These are phyloP conservation scores for Ogataea nakhonphanomensis DNA, from an alignment of 805 yeast species.

Conservation along the genomic window DNA sequence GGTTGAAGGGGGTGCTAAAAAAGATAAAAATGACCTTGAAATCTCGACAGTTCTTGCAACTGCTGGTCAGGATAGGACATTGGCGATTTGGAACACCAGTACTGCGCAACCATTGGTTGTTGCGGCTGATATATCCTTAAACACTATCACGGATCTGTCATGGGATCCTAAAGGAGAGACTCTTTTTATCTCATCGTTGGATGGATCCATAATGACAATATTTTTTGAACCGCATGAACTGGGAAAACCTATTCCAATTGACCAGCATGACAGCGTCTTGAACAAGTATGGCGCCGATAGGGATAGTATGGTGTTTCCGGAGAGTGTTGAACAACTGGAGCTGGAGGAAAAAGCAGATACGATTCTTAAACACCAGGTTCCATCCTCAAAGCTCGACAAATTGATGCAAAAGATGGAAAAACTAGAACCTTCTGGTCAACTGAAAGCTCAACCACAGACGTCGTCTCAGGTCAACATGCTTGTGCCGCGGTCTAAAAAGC, in stretches of 20 bases:
- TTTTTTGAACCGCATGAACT: constrained; percentile 61
- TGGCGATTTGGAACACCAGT: constrained; percentile 85
- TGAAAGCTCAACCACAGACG: not conserved
- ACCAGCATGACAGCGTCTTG: constrained; percentile 62
- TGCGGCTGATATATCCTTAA: constrained; percentile 68
- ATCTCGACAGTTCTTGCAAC: constrained; percentile 80
- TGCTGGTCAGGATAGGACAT: constrained; percentile 89
- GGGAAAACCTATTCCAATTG: constrained; percentile 60
- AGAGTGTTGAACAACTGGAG: constrained; percentile 71
- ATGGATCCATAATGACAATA: constrained; percentile 73
- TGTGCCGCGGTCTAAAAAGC: constrained; percentile 32
- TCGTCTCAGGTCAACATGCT: constrained; percentile 24
- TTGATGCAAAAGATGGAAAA: constrained; percentile 24
- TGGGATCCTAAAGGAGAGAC: constrained; percentile 84
- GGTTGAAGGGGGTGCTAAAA: constrained; percentile 9
- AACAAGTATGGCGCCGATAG: constrained; percentile 86
- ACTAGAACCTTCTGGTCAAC: constrained; percentile 15
- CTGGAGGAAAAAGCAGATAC: constrained; percentile 61
- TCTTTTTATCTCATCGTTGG: constrained; percentile 76
- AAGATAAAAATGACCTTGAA: constrained; percentile 19
- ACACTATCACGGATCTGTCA: constrained; percentile 81
- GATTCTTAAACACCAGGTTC: constrained; percentile 14
- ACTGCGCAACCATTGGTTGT: constrained; percentile 75
- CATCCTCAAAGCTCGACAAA: constrained; percentile 36
- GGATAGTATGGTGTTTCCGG: constrained; percentile 82